phyloP scores from a whole-genome alignment of 495 filamentous ascomycete species.

The Aspergillus baeticus region DNA sequence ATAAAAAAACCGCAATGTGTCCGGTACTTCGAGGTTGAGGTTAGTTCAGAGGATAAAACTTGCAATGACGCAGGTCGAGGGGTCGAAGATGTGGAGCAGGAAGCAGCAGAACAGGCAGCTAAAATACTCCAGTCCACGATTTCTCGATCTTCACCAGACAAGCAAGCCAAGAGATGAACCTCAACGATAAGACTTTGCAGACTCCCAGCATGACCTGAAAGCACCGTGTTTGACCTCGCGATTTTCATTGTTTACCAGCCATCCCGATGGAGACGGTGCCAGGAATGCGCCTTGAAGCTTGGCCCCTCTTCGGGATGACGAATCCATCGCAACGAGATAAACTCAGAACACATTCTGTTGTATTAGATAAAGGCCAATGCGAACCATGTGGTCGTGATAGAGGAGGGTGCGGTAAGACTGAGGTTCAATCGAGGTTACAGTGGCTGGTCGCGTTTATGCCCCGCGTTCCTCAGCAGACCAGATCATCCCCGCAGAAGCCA shows the following conservation, averaged over 20 bases:
- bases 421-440: slow-evolving; percentile 8
- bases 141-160: not conserved
- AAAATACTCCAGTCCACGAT: slow-evolving; percentile 10
- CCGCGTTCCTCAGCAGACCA: slow-evolving; percentile 16
- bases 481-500: slow-evolving; percentile 11
- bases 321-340: not conserved
- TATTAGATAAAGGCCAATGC: not conserved
- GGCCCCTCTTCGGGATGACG: not conserved
- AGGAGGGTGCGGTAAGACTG: slow-evolving; percentile 3
- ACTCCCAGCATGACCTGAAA: not conserved
- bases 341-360: not conserved
- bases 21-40: not conserved
- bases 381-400: not conserved
- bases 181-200: not conserved
- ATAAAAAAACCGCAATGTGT: not conserved
- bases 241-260: not conserved
- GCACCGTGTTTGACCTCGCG: not conserved
- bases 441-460: slow-evolving; percentile 2
- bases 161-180: too few species aligned
- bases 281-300: slow-evolving; percentile 13
- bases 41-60: not conserved
- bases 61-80: slow-evolving; percentile 1
- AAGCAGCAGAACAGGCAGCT: slow-evolving; percentile 10
- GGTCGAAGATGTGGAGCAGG: not conserved
- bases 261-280: not conserved